Evolutionary conservation across 73 alveolate genomes (phyloP).

Genomic region (Paramecium sonneborni): DNA sequence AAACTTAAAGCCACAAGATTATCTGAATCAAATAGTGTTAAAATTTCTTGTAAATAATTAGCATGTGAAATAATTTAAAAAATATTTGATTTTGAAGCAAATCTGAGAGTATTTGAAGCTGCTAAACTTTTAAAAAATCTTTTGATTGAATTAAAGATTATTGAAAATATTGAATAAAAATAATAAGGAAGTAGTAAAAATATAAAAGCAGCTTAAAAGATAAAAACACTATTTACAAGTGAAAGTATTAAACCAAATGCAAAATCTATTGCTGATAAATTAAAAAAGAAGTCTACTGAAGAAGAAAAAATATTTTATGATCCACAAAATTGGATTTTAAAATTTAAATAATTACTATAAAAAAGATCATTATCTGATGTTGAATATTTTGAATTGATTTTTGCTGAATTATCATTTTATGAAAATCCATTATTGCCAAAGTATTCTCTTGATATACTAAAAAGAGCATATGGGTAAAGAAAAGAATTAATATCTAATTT

Average conservation of each 20-base stretch:
- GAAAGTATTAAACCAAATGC: neutral
- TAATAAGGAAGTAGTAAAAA: neutral
- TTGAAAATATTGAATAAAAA: neutral
- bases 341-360: neutral
- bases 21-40: neutral
- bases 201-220: neutral
- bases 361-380: neutral
- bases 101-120: neutral
- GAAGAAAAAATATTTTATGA: neutral
- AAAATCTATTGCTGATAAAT: neutral
- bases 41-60: neutral
- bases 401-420: neutral
- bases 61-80: constrained; percentile 18
- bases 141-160: neutral
- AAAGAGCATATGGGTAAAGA: constrained; percentile 31
- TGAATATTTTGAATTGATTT: neutral
- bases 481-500: neutral
- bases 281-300: neutral
- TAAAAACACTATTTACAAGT: neutral
- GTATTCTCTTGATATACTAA: neutral
- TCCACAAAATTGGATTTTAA: neutral
- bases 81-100: constrained; percentile 18
- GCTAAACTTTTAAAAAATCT: neutral
- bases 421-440: neutral
- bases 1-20: neutral